These are phyloP conservation scores for Penicillium robsamsonii DNA, from an alignment of 495 filamentous ascomycete species.

Conservation along the genomic window DNA sequence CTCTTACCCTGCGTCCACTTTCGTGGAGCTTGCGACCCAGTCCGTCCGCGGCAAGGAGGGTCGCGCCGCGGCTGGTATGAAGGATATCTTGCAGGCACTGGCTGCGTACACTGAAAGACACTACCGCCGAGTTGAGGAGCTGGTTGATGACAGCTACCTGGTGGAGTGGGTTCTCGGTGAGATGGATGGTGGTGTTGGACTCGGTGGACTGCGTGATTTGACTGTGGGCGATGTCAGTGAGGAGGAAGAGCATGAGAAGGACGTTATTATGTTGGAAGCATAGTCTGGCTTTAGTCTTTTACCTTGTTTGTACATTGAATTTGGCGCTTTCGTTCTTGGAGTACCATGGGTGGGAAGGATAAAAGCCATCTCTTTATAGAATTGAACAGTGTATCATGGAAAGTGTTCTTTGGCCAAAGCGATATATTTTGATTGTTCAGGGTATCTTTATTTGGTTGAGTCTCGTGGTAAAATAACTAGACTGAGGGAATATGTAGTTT, in stretches of 20 bases:
- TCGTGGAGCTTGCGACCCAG: conserved; percentile 60
- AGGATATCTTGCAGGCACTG: conserved; percentile 79
- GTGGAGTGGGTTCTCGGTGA: conserved; percentile 87
- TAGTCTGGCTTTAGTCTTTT: conserved; percentile 23
- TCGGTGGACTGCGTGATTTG: conserved; percentile 36
- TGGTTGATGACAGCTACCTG: conserved; percentile 91
- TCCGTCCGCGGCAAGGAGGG: conserved; percentile 35
- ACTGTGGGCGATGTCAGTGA: conserved; percentile 21
- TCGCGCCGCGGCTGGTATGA: conserved; percentile 61
- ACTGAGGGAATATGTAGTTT: not conserved
- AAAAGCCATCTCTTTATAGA: conserved; percentile 33
- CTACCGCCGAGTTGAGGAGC: conserved; percentile 79
- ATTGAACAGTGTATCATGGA: conserved; percentile 16
- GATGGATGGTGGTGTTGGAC: conserved; percentile 72
- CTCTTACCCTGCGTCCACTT: conserved; percentile 68
- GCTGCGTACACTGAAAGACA: conserved; percentile 88
- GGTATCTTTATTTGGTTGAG: conserved; percentile 24
- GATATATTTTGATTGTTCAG: conserved; percentile 9
- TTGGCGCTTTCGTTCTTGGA: conserved; percentile 30
- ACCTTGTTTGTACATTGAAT: conserved; percentile 28
- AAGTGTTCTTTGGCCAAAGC: not conserved
- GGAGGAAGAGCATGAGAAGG: conserved; percentile 41
- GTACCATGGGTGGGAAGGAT: conserved; percentile 27
- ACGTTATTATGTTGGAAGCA: conserved; percentile 45
- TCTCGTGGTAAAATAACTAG: not conserved